Evolutionary conservation across 176 grass and related monocot genomes (phyloP).

Genomic region (Neostapfia colusana): DNA sequence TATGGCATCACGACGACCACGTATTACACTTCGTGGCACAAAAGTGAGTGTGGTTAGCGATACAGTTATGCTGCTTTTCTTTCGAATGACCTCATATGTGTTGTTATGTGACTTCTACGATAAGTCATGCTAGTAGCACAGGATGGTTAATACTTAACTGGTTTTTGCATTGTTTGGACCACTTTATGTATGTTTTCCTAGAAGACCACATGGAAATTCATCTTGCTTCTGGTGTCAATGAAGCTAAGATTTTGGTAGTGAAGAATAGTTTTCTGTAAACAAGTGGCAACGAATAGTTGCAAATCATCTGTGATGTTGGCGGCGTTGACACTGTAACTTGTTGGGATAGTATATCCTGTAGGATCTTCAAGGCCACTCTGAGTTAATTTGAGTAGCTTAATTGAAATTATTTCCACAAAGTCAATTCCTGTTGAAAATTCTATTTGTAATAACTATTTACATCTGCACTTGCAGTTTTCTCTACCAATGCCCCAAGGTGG

Average conservation of each 20-base stretch:
- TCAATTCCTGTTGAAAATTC: background rate
- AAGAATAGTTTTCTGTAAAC: background rate
- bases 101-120: background rate
- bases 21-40: constrained; percentile 86
- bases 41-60: constrained; percentile 57
- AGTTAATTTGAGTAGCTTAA: background rate
- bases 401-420: background rate
- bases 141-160: constrained; percentile 9
- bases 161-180: background rate
- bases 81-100: background rate
- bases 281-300: background rate
- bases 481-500: constrained; percentile 96
- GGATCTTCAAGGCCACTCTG: background rate
- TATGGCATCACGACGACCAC: constrained; percentile 82
- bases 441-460: constrained; percentile 6
- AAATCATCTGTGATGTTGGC: constrained; percentile 2
- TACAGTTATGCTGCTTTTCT: background rate
- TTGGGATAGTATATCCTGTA: background rate
- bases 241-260: background rate
- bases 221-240: background rate
- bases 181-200: background rate
- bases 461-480: constrained; percentile 71
- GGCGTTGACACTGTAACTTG: background rate
- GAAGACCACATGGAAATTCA: background rate
- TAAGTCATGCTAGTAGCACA: background rate